A percentile compares a stretch with the other conserved stretches of the same genome.
Conservation (phyloP, 345 rosid genomes). For the Combretum micranthum region DNA sequence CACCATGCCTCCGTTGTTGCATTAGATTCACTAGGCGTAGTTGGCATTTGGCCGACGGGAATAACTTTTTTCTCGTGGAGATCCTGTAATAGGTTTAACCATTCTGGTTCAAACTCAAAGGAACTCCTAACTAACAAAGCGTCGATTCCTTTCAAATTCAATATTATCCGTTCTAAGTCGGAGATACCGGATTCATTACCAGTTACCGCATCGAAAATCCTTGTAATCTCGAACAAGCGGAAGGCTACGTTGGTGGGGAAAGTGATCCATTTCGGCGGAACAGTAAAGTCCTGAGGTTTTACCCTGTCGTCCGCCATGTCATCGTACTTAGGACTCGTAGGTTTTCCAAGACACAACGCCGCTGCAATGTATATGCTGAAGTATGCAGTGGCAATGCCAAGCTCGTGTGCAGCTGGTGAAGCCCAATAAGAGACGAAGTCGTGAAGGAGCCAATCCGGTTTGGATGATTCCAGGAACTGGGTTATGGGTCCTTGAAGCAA, state of each 20-base stretch:
- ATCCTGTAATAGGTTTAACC: conserved; percentile 24
- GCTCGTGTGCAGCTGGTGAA: conserved; percentile 1
- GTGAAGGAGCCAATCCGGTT: conserved; percentile 23
- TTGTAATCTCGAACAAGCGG: conserved; percentile 16
- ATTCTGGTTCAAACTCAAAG: conserved; percentile 41
- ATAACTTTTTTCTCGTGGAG: conserved; percentile 29
- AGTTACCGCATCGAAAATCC: conserved; percentile 10
- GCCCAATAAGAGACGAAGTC: conserved; percentile 27
- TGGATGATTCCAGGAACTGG: conserved; percentile 7
- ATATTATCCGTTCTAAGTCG: conserved; percentile 13
- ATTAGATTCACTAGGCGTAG: background rate
- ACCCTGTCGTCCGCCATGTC: conserved; percentile 1
- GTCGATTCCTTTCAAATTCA: conserved; percentile 20
- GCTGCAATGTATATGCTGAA: conserved; percentile 17
- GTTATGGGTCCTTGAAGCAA: conserved; percentile 15
- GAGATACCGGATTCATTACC: conserved; percentile 17
- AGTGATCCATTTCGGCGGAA: conserved; percentile 31
- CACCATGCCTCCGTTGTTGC: conserved; percentile 18
- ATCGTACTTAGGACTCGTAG: background rate
- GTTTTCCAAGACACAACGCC: conserved; percentile 4
- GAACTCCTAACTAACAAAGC: conserved; percentile 33
- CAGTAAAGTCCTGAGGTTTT: conserved; percentile 18
- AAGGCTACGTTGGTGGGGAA: conserved; percentile 25
- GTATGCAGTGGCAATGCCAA: conserved; percentile 7
- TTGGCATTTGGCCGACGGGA: conserved; percentile 46